Conservation (phyloP, 78 protist species). For the Protostelium mycophagum region DNA sequence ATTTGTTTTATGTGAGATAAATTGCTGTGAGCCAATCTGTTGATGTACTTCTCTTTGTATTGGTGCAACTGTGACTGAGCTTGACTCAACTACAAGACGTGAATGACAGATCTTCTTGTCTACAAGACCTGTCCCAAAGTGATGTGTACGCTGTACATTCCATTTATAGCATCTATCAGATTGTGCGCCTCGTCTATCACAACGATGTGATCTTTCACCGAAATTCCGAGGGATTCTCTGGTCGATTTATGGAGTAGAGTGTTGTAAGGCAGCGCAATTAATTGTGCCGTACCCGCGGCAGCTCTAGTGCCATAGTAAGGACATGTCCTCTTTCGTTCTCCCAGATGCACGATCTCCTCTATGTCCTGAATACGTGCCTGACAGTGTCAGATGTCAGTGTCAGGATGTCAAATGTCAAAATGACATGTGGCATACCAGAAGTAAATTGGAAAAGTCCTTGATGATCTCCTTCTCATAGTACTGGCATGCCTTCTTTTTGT, state of each 20-base stretch:
- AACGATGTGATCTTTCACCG: constrained; percentile 32
- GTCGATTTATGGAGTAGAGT: constrained; percentile 29
- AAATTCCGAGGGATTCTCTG: constrained; percentile 35
- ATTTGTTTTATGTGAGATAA: background rate
- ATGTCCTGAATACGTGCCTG: constrained; percentile 33
- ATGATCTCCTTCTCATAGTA: background rate
- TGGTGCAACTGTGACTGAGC: constrained; percentile 7
- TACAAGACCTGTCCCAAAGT: background rate
- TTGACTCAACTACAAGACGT: background rate
- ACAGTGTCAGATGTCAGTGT: background rate
- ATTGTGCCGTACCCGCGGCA: constrained; percentile 20
- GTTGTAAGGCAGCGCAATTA: constrained; percentile 64
- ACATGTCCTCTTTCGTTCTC: constrained; percentile 16
- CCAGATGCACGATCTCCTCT: constrained; percentile 51
- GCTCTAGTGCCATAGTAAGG: constrained; percentile 55
- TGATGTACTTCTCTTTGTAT: constrained; percentile 19
- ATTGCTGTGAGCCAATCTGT: constrained; percentile 23
- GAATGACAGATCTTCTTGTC: constrained; percentile 1
- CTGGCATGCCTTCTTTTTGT: background rate
- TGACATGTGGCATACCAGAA: constrained; percentile 9
- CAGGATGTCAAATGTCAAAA: background rate
- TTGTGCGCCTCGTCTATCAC: constrained; percentile 82
- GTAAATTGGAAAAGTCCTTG: background rate
- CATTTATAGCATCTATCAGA: constrained; percentile 59
- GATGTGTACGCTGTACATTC: constrained; percentile 19